A percentile compares a stretch with the other conserved stretches of the same genome.
Conservation (phyloP, 2,329 filamentous ascomycete species). For the Diplodia mutila region DNA sequence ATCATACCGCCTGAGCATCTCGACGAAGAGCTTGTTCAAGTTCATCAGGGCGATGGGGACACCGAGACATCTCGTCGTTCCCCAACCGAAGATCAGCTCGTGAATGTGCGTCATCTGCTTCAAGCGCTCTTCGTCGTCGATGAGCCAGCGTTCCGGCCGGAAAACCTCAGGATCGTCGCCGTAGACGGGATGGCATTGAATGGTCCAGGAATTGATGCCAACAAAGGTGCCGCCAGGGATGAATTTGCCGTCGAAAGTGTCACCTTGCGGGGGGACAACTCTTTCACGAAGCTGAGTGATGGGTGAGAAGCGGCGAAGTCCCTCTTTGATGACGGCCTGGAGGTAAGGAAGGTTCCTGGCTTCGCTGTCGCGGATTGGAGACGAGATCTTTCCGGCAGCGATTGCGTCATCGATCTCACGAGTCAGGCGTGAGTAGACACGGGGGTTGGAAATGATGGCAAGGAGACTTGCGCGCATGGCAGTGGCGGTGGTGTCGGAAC, state of each 20-base stretch:
- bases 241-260: constrained; percentile 40
- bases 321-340: constrained; percentile 53
- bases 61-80: constrained; percentile 43
- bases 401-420: constrained; percentile 51
- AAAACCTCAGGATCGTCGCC: constrained; percentile 44
- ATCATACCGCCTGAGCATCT: constrained; percentile 33
- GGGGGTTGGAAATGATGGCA: constrained; percentile 55
- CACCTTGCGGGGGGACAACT: constrained; percentile 39
- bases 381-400: constrained; percentile 43
- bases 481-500: constrained; percentile 62
- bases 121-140: constrained; percentile 33
- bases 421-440: constrained; percentile 51
- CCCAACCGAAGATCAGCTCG: constrained; percentile 45
- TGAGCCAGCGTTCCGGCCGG: constrained; percentile 44
- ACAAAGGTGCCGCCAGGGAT: constrained; percentile 44
- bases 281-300: constrained; percentile 39
- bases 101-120: constrained; percentile 38
- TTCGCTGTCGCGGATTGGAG: constrained; percentile 49
- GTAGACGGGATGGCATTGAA: constrained; percentile 43
- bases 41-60: constrained; percentile 41
- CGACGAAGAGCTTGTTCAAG: constrained; percentile 47
- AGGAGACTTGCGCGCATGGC: constrained; percentile 58
- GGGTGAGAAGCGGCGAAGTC: constrained; percentile 50
- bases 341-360: constrained; percentile 49
- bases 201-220: constrained; percentile 46